Evolutionary conservation across 2,329 filamentous ascomycete species (phyloP).

Genomic region (Ascomycota sp.): DNA sequence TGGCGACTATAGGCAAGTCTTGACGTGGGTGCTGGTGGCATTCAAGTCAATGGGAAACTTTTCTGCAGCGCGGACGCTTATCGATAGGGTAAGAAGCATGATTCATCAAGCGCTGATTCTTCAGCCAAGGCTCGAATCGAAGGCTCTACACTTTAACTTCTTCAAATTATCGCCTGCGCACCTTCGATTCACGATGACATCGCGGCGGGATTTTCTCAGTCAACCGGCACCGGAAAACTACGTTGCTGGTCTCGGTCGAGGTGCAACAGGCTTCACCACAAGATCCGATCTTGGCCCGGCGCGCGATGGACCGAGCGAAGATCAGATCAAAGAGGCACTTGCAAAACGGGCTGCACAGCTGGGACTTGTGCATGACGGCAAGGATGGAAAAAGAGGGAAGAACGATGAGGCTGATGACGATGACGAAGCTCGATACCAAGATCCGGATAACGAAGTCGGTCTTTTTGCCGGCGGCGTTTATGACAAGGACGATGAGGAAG

Average conservation of each 20-base stretch:
- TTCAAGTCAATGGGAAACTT: too few relatives aligned
- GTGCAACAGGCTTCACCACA: conserved; percentile 93
- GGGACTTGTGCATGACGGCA: conserved; percentile 45
- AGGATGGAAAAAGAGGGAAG: conserved; percentile 48
- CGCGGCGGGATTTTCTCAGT: conserved; percentile 65
- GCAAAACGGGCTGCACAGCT: conserved; percentile 79
- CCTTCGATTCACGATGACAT: conserved; percentile 20
- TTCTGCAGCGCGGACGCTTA: too few relatives aligned
- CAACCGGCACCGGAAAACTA: conserved; percentile 73
- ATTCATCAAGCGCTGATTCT: too few relatives aligned
- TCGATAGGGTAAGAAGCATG: too few relatives aligned
- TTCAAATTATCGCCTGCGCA: background rate
- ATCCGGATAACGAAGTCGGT: conserved; percentile 91
- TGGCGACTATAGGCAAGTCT: too few relatives aligned
- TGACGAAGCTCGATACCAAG: conserved; percentile 67
- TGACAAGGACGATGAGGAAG: conserved; percentile 93
- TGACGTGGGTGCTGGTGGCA: too few relatives aligned
- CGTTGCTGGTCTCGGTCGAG: conserved; percentile 88
- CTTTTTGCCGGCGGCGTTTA: conserved; percentile 89
- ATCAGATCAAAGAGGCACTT: conserved; percentile 94
- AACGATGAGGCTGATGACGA: conserved; percentile 49
- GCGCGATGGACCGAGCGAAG: conserved; percentile 82
- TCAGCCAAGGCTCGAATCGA: background rate
- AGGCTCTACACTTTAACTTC: background rate
- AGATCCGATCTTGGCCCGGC: conserved; percentile 89